These are phyloP conservation scores for Xylaria palmicola DNA, from an alignment of 495 filamentous ascomycete genomes.

Conservation along the genomic window DNA sequence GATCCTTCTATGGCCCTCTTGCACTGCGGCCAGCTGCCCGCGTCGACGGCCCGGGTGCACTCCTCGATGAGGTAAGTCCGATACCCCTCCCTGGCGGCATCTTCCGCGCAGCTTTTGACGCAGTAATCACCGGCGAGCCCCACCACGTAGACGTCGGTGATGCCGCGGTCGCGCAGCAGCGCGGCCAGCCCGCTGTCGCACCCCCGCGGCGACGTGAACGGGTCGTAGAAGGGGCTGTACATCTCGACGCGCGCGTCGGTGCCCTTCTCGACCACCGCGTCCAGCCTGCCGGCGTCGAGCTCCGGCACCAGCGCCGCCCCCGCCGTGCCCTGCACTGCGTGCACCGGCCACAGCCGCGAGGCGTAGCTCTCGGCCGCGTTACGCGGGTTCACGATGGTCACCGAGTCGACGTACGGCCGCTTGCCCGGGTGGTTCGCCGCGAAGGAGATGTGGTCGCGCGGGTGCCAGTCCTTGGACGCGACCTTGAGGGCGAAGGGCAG, in stretches of 20 bases:
- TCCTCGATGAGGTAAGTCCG: constrained; percentile 74
- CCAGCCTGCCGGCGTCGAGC: constrained; percentile 58
- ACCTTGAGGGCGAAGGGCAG: constrained; percentile 72
- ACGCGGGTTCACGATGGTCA: constrained; percentile 65
- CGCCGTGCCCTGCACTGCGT: constrained; percentile 74
- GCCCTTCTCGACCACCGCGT: constrained; percentile 76
- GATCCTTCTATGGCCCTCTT: constrained; percentile 54
- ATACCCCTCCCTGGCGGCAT: constrained; percentile 77
- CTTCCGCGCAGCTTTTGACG: constrained; percentile 75
- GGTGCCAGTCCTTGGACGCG: constrained; percentile 90
- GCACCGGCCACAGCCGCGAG: constrained; percentile 81
- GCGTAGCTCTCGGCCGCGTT: constrained; percentile 62
- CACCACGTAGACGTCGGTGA: constrained; percentile 78
- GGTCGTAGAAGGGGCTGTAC: constrained; percentile 85
- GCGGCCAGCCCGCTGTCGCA: constrained; percentile 60
- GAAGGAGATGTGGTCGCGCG: constrained; percentile 83
- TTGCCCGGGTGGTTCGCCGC: constrained; percentile 72
- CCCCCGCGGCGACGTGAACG: constrained; percentile 53
- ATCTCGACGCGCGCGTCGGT: constrained; percentile 73
- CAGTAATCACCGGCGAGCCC: constrained; percentile 90
- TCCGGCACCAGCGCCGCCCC: constrained; percentile 78
- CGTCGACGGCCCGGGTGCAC: constrained; percentile 68
- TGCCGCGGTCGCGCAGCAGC: constrained; percentile 52
- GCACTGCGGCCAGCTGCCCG: constrained; percentile 54
- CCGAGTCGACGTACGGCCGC: constrained; percentile 61